Evolutionary conservation across 2,329 filamentous ascomycete species (phyloP), one percentile per base, ranked within the genome.

Genomic region (Ophiognomonia clavigignenti-juglandacearum): DNA sequence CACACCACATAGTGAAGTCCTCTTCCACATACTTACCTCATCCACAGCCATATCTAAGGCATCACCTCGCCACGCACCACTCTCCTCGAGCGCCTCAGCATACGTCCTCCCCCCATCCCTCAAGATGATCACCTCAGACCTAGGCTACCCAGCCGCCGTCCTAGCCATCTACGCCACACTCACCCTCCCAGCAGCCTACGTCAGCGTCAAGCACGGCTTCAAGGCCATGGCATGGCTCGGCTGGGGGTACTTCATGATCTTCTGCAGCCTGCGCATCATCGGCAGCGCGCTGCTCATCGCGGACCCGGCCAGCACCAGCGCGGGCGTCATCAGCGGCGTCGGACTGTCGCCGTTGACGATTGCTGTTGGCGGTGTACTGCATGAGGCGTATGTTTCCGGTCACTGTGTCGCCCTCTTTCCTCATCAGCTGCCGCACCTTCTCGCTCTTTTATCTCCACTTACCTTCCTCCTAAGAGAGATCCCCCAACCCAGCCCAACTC

Each of bases 331-430:
- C 16, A 53, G 60, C 23, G 66, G 60, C 24, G 56, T 72, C 27
- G 67, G 67, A 4, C 47, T 71, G 3, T 68, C 66, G 6, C 67
- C 67, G 3, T 53, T 71, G 2, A 53, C 62, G n/a, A 53, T 62
- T 11, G 54, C 58, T 6, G 48, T 54, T 4, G 53, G 53, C 16
- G 63, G 66, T 1, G 56, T 69, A 9, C 48, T 69, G 1, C 61
- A 68, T 36, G 64, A 70, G 54, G 55, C 61, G 64, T 64, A 39
- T 52, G 62, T 55, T n/a, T n/a, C n/a, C n/a, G n/a, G n/a, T n/a
- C n/a, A n/a, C n/a, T n/a, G n/a, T n/a, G n/a, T n/a, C n/a, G n/a
- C n/a, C n/a, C n/a, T n/a, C n/a, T n/a, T n/a, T n/a, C n/a, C n/a
- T n/a, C n/a, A n/a, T n/a, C n/a, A n/a, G n/a, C n/a, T n/a, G n/a